Conservation (phyloP, 768 basidiomycete genomes). For the Hydnomerulius pinastri region DNA sequence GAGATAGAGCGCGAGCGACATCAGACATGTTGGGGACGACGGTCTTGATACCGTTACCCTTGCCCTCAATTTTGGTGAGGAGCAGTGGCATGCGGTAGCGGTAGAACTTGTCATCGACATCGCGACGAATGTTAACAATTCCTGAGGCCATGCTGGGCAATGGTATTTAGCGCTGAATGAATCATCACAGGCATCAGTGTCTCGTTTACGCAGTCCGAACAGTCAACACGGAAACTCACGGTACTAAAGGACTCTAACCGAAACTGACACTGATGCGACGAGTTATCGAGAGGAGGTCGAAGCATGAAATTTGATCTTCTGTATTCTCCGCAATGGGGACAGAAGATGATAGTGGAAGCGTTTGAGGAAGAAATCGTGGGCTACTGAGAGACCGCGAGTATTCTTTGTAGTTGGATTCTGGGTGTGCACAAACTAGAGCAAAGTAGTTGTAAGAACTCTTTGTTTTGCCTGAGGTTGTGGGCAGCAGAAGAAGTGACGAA, state of each 20-base stretch:
- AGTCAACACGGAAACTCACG: slow-evolving; percentile 36
- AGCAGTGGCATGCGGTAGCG: slow-evolving; percentile 97
- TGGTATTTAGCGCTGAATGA: slow-evolving; percentile 55
- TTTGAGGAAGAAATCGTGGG: slow-evolving; percentile 33
- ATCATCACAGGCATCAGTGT: neutral
- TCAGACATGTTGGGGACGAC: slow-evolving; percentile 99
- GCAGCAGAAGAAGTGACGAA: neutral
- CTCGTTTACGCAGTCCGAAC: neutral
- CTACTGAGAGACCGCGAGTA: slow-evolving; percentile 4
- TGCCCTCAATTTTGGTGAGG: slow-evolving; percentile 95
- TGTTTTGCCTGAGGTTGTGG: slow-evolving; percentile 1
- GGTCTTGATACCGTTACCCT: slow-evolving; percentile 99
- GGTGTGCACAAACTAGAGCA: slow-evolving; percentile 3
- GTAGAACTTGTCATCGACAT: slow-evolving; percentile 97
- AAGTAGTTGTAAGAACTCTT: neutral
- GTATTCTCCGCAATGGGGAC: slow-evolving; percentile 31
- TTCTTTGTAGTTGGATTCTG: slow-evolving; percentile 7
- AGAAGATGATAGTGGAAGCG: slow-evolving; percentile 27
- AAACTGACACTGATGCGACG: slow-evolving; percentile 63
- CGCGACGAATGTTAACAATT: slow-evolving; percentile 91
- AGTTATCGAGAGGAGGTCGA: slow-evolving; percentile 80
- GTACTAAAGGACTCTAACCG: slow-evolving; percentile 53
- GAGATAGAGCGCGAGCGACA: slow-evolving; percentile 91
- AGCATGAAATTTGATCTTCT: slow-evolving; percentile 71
- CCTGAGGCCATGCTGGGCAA: slow-evolving; percentile 82